A percentile compares a stretch with the other conserved stretches of the same genome.
These are phyloP conservation scores for Aspergillus ochraceus DNA, from an alignment of 2,329 filamentous ascomycete species.

Conservation along the genomic window DNA sequence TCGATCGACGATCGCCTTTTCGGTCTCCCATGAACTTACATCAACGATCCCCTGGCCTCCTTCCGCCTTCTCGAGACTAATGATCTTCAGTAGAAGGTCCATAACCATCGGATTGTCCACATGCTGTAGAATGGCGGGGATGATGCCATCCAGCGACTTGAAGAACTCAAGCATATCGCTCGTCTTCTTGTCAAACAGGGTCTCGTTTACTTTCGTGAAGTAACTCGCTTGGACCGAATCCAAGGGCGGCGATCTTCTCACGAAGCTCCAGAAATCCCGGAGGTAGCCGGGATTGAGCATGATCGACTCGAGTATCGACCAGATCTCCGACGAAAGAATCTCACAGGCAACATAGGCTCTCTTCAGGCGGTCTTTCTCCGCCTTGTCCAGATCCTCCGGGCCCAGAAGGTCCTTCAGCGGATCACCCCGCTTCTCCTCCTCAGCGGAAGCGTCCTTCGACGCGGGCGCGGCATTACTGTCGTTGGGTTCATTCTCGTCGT, in stretches of 20 bases:
- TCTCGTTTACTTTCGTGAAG: constrained; percentile 98
- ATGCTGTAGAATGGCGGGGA: constrained; percentile 84
- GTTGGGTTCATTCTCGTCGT: constrained; percentile 48
- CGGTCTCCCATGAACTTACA: constrained; percentile 53
- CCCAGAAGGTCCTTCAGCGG: constrained; percentile 36
- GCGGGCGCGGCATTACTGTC: constrained; percentile 37
- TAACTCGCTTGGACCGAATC: constrained; percentile 95
- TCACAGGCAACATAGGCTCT: constrained; percentile 94
- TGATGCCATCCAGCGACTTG: constrained; percentile 76
- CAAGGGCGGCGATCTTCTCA: constrained; percentile 78
- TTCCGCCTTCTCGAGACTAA: constrained; percentile 90
- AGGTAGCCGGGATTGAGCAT: constrained; percentile 80
- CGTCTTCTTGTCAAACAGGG: constrained; percentile 96
- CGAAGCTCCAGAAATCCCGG: constrained; percentile 85
- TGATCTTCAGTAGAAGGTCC: constrained; percentile 95
- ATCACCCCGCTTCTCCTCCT: constrained; percentile 41
- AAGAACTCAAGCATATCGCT: constrained; percentile 93
- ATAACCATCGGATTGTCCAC: constrained; percentile 98
- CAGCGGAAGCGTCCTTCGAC: constrained; percentile 27
- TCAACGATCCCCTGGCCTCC: constrained; percentile 91
- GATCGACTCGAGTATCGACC: constrained; percentile 91
- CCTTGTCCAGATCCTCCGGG: constrained; percentile 62
- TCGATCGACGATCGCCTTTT: background rate
- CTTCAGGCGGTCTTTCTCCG: constrained; percentile 86
- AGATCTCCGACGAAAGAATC: constrained; percentile 90